Evolutionary conservation across 2,329 filamentous ascomycete genomes (phyloP), one percentile per base, ranked within the genome.

Genomic region (Cucurbitaria berberidis): DNA sequence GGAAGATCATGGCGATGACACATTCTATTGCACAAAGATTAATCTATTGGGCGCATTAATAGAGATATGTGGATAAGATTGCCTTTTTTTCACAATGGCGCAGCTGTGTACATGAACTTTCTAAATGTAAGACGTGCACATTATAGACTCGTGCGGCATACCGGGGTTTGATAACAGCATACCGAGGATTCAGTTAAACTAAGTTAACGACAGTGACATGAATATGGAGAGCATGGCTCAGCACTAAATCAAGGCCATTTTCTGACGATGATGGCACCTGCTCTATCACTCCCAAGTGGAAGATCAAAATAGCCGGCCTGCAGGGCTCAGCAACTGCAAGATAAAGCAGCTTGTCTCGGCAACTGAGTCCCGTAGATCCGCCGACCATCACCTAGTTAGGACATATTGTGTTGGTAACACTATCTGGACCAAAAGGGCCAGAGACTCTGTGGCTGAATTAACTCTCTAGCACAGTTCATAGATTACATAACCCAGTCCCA

Each of bases 321-420:
- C 35, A 48, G 22, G 40, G 39, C 22, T 15, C 7, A 16, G 24
- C 26, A 30, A 16, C 45, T 48, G 45, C 45, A 48, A 48, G 45
- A 32, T 40, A 40, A 35, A 7, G 13, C n/a, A 10, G n/a, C 11
- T n/a, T 22, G 15, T 39, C 24, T 35, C 34, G 26, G 27, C 15
- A 19, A 40, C 10, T 22, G 18, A 10, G 32, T 18, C 32, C 19
- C 27, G 34, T 30, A 32, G 24, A 22, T 21, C 3, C 11, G 26
- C 22, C 19, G 30, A 38, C 39, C 19, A 36, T 38, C 24, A 18
- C 16, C 29, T n/a, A 21, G 29, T 26, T 45, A 6, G 29, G n/a
- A n/a, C n/a, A n/a, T n/a, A n/a, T n/a, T 45, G n/a, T 7, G 32
- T 16, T 24, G 13, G 29, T 45, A 10, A 35, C 29, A 19, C 27